Conservation (phyloP, 257 asterid genomes). For the Echium plantagineum region DNA sequence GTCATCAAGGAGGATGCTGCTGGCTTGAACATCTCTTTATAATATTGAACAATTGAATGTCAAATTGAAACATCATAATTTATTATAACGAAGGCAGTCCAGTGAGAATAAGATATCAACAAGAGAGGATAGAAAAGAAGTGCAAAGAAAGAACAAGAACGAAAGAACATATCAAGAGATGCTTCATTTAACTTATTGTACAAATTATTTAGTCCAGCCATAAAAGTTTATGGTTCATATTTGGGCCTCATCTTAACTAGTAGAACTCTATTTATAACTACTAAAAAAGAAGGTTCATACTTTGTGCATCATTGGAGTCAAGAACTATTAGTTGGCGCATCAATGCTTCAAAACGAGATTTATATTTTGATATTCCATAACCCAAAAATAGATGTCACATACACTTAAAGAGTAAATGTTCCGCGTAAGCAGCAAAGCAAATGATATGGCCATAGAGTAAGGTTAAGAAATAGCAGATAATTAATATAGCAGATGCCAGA, state of each 20-base stretch:
- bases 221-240: background rate
- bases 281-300: background rate
- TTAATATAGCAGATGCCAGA: no score
- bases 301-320: background rate
- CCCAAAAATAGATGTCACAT: no score
- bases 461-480: no score
- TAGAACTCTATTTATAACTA: background rate
- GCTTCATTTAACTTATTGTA: background rate
- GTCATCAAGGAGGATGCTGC: constrained; percentile 95
- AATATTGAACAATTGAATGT: constrained; percentile 10
- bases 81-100: background rate
- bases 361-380: no score
- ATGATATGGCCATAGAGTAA: no score
- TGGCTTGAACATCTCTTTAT: constrained; percentile 89
- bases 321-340: no score
- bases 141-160: background rate
- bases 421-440: no score
- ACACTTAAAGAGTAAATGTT: no score
- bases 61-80: constrained; percentile 1
- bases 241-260: background rate
- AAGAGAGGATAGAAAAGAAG: background rate
- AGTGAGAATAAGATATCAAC: background rate
- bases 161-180: background rate
- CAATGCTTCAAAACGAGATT: no score
- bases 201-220: background rate